Base-by-base conservation (phyloP, 495 filamentous ascomycete species). In the Tuber calosporum region DNA sequence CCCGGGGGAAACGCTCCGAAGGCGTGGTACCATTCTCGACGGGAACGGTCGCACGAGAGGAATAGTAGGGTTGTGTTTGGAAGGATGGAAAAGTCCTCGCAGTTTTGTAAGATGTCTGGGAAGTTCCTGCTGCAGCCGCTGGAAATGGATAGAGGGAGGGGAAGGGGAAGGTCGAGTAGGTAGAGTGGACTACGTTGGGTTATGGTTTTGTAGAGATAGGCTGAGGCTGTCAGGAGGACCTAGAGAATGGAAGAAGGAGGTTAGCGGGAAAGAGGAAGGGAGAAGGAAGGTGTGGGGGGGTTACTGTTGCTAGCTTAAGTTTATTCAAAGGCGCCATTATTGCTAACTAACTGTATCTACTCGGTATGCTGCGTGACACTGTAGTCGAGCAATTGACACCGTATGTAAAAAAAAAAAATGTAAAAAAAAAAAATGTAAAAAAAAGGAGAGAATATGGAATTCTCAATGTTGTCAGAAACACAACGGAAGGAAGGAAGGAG, bases 151-250 rank as follows among this genome's bases (percentile, higher is more conserved):
- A 13, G 4, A 13, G 72, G 75, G 36, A 78, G 75, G 8, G 79
- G 66, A 8, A 72, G 70, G 2, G 77, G 72, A 6, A 36, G 5
- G 17, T 79, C 72, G 30, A 81, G 22, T 66, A 80, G 69, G 62
- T 78, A 69, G 66, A 81, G 53, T 13, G 79, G 79, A 1, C 75
- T 58, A 39, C 79, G 79, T 19, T 81, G 79, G n/a, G 79, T 79
- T 15, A 81, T 36, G 11, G 69, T 42, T 30, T 75, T 76, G 30
- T 80, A 81, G 19, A 81, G 43, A 68, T 75, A 77, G 67, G 72
- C 75, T 43, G 70, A 81, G n/a, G 86, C 79, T 82, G 76, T 83
- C 3, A 73, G 84, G 48, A 80, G 84, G 76, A 84, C 81, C 76
- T 85, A 84, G 83, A 34, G 37, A 34, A 62, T 34, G 11, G 53